Percentiles rank a stretch among this genome's conserved stretches.
Evolutionary conservation across 1,284 basidiomycete genomes (phyloP).

Genomic region (Malassezia nana): DNA sequence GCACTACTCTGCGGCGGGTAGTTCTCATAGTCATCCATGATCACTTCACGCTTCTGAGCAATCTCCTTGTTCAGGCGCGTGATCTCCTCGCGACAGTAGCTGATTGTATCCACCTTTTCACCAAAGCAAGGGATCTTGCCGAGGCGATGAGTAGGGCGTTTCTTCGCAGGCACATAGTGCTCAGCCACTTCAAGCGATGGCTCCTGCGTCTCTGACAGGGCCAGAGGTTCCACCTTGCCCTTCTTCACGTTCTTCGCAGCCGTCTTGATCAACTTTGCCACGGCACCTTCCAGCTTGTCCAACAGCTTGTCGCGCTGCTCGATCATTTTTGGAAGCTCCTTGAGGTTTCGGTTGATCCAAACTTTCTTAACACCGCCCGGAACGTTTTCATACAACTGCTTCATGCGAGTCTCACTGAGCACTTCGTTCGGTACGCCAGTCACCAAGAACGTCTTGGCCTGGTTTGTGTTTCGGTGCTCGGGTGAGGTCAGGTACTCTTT

Average conservation of each 20-base stretch:
- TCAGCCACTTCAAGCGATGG: constrained; percentile 30
- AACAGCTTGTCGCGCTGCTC: constrained; percentile 66
- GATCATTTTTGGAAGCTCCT: constrained; percentile 71
- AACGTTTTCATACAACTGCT: constrained; percentile 60
- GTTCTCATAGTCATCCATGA: constrained; percentile 54
- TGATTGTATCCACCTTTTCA: constrained; percentile 69
- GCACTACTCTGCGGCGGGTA: constrained; percentile 54
- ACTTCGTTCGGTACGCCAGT: constrained; percentile 76
- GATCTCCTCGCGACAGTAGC: constrained; percentile 65
- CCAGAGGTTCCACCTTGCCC: constrained; percentile 35
- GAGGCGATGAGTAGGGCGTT: constrained; percentile 69
- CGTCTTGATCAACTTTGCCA: constrained; percentile 63
- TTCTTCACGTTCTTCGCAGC: constrained; percentile 57
- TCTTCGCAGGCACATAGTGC: constrained; percentile 40
- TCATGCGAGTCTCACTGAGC: constrained; percentile 59
- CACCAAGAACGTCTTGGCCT: constrained; percentile 77
- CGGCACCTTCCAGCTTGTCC: constrained; percentile 72
- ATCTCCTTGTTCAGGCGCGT: constrained; percentile 53
- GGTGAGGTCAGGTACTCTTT: constrained; percentile 72
- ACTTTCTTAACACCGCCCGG: constrained; percentile 76
- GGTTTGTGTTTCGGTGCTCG: constrained; percentile 62
- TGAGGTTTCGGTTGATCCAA: constrained; percentile 77
- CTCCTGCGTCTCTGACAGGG: constrained; percentile 17
- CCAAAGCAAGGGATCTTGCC: constrained; percentile 57
- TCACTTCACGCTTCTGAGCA: constrained; percentile 56